A percentile compares a stretch with the other conserved stretches of the same genome.
These are phyloP conservation scores for Phytopythium helicoides DNA, from an alignment of 352 stramenopile species.

Conservation along the genomic window DNA sequence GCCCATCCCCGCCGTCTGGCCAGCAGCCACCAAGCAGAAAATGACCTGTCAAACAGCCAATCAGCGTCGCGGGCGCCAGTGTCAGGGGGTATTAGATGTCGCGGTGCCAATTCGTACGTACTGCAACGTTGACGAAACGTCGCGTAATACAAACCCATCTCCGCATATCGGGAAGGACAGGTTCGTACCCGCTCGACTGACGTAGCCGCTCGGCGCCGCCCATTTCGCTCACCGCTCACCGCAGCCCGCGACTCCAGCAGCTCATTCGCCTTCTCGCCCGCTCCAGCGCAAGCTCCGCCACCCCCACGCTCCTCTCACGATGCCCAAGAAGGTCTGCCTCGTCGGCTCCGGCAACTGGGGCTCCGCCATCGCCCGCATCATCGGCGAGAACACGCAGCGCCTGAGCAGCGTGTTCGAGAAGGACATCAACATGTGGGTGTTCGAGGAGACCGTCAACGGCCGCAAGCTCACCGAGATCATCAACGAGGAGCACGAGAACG, in stretches of 20 bases:
- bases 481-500: slow-evolving; percentile 96
- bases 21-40: slow-evolving; percentile 6
- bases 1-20: not conserved
- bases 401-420: slow-evolving; percentile 73
- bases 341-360: slow-evolving; percentile 83
- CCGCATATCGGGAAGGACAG: slow-evolving; percentile 1
- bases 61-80: not conserved
- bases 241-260: not conserved
- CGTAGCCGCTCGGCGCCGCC: not conserved
- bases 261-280: slow-evolving; percentile 14
- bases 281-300: slow-evolving; percentile 5
- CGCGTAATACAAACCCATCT: slow-evolving; percentile 1
- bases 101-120: not conserved
- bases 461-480: slow-evolving; percentile 96
- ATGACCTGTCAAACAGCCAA: not conserved
- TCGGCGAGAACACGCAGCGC: slow-evolving; percentile 71
- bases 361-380: slow-evolving; percentile 80
- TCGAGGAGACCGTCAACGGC: slow-evolving; percentile 88
- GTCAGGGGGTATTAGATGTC: not conserved
- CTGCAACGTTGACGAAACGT: slow-evolving; percentile 11
- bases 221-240: not conserved
- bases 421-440: slow-evolving; percentile 97
- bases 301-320: slow-evolving; percentile 10
- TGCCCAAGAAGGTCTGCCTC: slow-evolving; percentile 72
- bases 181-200: not conserved